Evolutionary conservation across 148 eudicot species (phyloP), one percentile per base, ranked within the genome.

Genomic region (Polygonum maritimum): DNA sequence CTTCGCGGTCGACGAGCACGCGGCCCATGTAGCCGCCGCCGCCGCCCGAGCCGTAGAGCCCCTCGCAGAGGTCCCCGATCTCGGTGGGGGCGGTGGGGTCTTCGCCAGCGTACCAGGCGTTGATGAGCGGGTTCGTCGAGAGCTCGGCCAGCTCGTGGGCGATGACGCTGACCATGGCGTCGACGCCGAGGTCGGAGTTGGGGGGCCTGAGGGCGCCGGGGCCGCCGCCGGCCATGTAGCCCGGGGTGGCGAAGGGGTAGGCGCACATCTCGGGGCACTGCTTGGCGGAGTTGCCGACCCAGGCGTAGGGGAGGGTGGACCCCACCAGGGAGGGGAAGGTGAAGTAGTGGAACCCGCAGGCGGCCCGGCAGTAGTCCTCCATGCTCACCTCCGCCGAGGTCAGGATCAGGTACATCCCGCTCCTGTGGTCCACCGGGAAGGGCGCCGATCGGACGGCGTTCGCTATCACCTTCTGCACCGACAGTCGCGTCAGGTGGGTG

Each of bases 1-100:
- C 98, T n/a, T 52, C 78, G 4, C 81, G 26, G 45, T 92, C 97
- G 71, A 79, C 92, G 89, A 83, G 83, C 10, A 94, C 94, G 80
- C 88, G 89, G 54, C 98, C 98, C 35, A 90, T 92, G 31, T 88
- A 94, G 82, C 98, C 98, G 16, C 98, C 98, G 2, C 98, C 98
- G 2, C 97, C 98, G 0, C 98, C 98, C 26, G 92, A 82, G 12
- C 98, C 98, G 67, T 94, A 94, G 71, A 92, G 51, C 57, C 98
- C 98, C 73, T 92, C 94, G 39, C 98, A 94, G 80, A 94, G 69
- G 79, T 94, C 98, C 76, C 93, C 97, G 0, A 94, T 94, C 84
- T 94, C 98, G 0, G 98, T 94, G 8, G 98, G 97, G 1, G 98
- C 96, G 15, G 90, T 90, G n/a, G 98, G 98, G 69, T 94, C 98